Conservation (phyloP, 2,329 filamentous ascomycete species). For the Daldinia sp. region DNA sequence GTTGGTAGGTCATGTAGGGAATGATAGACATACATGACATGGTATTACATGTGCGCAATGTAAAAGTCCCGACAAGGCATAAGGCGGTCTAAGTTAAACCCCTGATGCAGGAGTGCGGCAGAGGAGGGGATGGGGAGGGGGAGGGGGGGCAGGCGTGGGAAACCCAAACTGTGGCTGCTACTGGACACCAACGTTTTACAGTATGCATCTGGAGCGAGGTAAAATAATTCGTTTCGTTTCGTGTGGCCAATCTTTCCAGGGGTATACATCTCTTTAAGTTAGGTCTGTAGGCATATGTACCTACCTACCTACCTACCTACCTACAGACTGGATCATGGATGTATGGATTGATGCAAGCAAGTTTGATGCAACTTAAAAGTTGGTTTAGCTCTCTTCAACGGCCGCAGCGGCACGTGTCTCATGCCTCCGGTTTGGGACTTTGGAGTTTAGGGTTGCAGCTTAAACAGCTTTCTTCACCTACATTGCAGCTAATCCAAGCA, state of each 20-base stretch:
- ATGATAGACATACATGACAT: neutral
- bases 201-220: conserved; percentile 21
- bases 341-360: neutral
- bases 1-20: neutral
- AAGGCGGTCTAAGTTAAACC: conserved; percentile 7
- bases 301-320: neutral
- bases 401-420: conserved; percentile 20
- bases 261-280: neutral
- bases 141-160: neutral
- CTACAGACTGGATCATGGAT: neutral
- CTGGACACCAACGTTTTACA: conserved; percentile 18
- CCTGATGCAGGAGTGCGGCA: conserved; percentile 32
- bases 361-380: neutral
- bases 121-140: neutral
- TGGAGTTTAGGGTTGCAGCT: conserved; percentile 10
- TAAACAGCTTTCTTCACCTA: neutral
- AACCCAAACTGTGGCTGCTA: conserved; percentile 4
- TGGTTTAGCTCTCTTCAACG: neutral
- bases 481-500: conserved; percentile 10
- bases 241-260: conserved; percentile 20
- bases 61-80: conserved; percentile 3
- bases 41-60: neutral
- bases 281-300: neutral
- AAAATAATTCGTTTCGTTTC: conserved; percentile 36
- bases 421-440: conserved; percentile 13